Percentiles rank a stretch among this genome's conserved stretches.
Conservation (phyloP, 257 asterid genomes). For the Solanum clarkiae region DNA sequence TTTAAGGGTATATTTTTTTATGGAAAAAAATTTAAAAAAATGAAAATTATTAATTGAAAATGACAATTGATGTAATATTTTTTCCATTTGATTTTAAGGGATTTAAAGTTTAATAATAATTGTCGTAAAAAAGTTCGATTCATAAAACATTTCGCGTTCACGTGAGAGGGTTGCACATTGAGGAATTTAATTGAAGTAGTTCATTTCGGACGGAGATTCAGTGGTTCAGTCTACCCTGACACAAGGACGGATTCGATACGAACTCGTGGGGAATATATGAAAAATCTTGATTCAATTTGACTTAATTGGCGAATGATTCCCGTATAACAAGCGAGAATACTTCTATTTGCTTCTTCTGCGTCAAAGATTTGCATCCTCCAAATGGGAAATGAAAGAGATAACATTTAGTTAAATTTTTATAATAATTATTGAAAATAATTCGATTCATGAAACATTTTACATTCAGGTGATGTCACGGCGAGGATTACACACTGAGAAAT, state of each 20-base stretch:
- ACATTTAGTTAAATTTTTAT: background rate
- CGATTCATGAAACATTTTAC: background rate
- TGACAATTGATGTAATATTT: background rate
- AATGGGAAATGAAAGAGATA: background rate
- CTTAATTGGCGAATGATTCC: background rate
- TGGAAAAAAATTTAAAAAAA: background rate
- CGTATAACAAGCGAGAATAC: background rate
- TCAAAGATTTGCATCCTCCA: background rate
- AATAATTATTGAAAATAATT: background rate
- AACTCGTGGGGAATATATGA: background rate
- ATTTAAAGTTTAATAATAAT: background rate
- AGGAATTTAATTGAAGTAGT: background rate
- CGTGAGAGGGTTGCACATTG: background rate
- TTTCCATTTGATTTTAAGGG: background rate
- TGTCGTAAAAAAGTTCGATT: background rate
- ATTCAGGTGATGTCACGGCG: background rate
- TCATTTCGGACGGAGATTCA: background rate
- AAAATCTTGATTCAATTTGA: background rate
- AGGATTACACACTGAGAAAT: background rate
- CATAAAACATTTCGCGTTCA: background rate
- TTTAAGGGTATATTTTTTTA: background rate
- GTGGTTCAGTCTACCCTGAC: background rate
- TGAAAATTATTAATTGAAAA: background rate
- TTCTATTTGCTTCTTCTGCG: background rate
- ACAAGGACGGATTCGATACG: background rate